Base-by-base conservation (phyloP, 1,284 basidiomycete genomes). In the Ustilago vetiveriae region DNA sequence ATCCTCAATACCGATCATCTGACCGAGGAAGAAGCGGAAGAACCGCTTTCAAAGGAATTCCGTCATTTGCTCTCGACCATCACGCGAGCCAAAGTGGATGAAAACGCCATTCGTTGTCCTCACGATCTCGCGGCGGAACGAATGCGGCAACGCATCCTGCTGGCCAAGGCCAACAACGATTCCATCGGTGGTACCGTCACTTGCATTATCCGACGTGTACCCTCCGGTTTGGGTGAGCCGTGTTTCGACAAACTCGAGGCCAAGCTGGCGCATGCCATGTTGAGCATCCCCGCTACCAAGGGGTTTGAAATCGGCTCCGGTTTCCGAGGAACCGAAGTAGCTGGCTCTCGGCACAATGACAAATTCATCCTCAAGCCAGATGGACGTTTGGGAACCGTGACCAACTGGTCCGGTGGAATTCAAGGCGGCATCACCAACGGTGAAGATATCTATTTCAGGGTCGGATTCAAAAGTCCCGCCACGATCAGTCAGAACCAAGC, bases 191-290 rank as follows among this genome's bases (percentile, higher is more conserved):
- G 96, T 22, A 97, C 92, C 6, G 89, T 98, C 57, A 98, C 93
- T 49, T 98, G 96, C 83, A 91, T 98, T 36, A 92, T 99, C 78
- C 90, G 95, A 50, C 88, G 90, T 69, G 88, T 91, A 6, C 94
- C 96, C 36, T 84, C 90, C 17, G 96, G 96, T 3, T 88, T 98
- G 32, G 96, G 96, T 53, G 96, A 98, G 83, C 96, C 96, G 40
- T 91, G 92, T 56, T 98, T 99, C 82, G 94, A 99, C 87, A 98
- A 98, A 85, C 90, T 98, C 81, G 96, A 98, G 83, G 96, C 96
- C 29, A 88, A 89, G 74, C 89, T 99, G 58, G 96, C 88, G 3
- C 96, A 98, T 82, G 96, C 96, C 16, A 98, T 99, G 94, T 88
- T 99, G 56, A 94, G 92, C 62, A 98, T 98, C 79, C 96, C 96